A percentile compares a stretch with the other conserved stretches of the same genome.
Conservation (phyloP, 768 basidiomycete species). For the Peribolospora kevripleyi region DNA sequence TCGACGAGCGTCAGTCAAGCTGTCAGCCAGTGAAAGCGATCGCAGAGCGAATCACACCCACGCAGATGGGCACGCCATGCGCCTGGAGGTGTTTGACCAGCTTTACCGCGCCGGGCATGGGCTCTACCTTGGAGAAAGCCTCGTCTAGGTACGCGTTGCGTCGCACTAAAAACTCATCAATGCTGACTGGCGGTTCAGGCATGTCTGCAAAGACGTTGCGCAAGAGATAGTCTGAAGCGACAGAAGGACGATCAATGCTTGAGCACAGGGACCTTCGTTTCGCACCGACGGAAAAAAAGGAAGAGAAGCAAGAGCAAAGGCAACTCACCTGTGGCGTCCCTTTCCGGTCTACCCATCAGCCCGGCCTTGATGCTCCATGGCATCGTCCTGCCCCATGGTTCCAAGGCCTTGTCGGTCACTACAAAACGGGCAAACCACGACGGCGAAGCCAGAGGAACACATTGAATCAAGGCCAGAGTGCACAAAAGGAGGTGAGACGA, state of each 20-base stretch:
- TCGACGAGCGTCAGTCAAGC: too few relatives aligned
- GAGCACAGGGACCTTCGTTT: neutral
- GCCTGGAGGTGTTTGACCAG: constrained; percentile 42
- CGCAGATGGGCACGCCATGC: constrained; percentile 37
- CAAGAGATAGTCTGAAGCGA: constrained; percentile 41
- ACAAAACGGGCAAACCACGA: too few relatives aligned
- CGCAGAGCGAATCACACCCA: too few relatives aligned
- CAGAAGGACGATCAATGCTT: constrained; percentile 6
- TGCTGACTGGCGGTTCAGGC: constrained; percentile 24
- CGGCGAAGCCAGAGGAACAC: too few relatives aligned
- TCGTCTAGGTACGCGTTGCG: constrained; percentile 36
- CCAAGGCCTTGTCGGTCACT: constrained; percentile 40
- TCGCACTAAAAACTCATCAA: constrained; percentile 36
- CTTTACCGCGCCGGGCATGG: constrained; percentile 42
- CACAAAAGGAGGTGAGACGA: too few relatives aligned
- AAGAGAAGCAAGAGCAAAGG: neutral
- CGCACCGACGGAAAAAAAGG: too few relatives aligned
- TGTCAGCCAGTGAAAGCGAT: too few relatives aligned
- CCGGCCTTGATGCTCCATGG: constrained; percentile 76
- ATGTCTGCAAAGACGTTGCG: constrained; percentile 44
- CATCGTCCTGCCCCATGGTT: constrained; percentile 45
- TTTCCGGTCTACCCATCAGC: constrained; percentile 58
- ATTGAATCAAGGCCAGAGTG: too few relatives aligned
- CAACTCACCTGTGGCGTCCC: neutral
- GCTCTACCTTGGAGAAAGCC: constrained; percentile 41